Evolutionary conservation across 352 stramenopile genomes (phyloP).

Genomic region (Pythium phragmitis): DNA sequence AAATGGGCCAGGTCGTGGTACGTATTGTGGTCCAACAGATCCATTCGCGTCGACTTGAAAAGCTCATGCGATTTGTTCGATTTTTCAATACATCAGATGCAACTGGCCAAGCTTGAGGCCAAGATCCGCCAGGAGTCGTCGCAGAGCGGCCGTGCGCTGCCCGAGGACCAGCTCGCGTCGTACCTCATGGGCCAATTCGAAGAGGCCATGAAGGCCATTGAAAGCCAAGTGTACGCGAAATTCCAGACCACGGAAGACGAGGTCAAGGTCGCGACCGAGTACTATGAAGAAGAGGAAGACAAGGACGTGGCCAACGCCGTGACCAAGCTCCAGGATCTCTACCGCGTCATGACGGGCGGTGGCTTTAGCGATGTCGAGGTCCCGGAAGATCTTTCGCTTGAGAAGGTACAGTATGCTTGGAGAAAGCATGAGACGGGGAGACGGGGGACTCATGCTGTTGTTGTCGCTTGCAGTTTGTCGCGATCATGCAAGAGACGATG

Average conservation of each 20-base stretch:
- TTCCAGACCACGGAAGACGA: constrained; percentile 88
- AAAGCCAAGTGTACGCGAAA: constrained; percentile 87
- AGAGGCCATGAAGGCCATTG: constrained; percentile 89
- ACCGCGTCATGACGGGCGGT: constrained; percentile 85
- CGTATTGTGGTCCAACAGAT: constrained; percentile 12
- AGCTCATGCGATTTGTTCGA: neutral
- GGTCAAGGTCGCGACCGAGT: constrained; percentile 84
- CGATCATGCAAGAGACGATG: constrained; percentile 91
- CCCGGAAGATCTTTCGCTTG: constrained; percentile 74
- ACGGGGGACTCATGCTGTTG: neutral
- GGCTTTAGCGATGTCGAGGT: constrained; percentile 83
- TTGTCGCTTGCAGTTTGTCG: constrained; percentile 52
- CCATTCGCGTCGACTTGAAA: no score
- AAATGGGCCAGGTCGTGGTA: constrained; percentile 89
- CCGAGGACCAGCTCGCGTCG: constrained; percentile 83
- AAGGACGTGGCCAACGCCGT: constrained; percentile 84
- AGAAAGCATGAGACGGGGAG: neutral
- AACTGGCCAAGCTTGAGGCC: constrained; percentile 83
- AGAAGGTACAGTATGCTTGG: constrained; percentile 39
- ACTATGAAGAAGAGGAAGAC: constrained; percentile 87
- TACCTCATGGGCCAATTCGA: constrained; percentile 91
- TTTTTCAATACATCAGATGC: constrained; percentile 47
- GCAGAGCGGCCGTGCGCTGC: constrained; percentile 75
- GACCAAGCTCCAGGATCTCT: constrained; percentile 85
- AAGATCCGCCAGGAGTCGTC: constrained; percentile 89